These are phyloP conservation scores for Fusarium pilosicola DNA, from an alignment of 2,329 filamentous ascomycete species.

Conservation along the genomic window DNA sequence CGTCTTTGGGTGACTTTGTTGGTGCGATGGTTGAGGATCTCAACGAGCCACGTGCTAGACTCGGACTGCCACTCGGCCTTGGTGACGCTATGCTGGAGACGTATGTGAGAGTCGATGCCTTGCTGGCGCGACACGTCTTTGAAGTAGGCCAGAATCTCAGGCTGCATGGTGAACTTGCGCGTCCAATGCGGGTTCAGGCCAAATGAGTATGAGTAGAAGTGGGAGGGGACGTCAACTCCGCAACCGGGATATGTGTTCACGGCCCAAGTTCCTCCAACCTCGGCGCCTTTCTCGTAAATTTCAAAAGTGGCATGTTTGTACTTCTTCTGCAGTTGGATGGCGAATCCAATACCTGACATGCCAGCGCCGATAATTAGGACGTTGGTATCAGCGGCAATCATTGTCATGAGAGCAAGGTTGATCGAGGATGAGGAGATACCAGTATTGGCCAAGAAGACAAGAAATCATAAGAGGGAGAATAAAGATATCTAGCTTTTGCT, in stretches of 20 bases:
- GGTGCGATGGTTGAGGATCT: neutral
- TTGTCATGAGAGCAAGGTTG: neutral
- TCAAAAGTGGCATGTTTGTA: neutral
- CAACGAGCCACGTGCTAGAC: neutral
- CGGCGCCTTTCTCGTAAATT: neutral
- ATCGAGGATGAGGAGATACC: neutral
- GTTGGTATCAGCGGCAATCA: neutral
- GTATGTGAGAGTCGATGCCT: neutral
- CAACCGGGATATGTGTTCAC: neutral
- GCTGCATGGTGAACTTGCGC: neutral
- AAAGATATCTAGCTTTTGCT: accelerated
- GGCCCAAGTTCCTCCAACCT: neutral
- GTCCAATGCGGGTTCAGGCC: neutral
- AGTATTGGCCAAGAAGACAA: neutral
- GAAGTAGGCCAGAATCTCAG: neutral
- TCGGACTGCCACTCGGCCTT: neutral
- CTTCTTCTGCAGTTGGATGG: neutral
- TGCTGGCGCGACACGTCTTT: neutral
- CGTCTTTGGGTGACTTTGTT: neutral
- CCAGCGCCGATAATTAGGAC: neutral
- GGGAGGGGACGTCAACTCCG: neutral
- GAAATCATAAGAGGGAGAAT: neutral
- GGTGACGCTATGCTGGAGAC: neutral
- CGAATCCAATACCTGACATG: neutral
- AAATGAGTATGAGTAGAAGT: neutral